A percentile compares a stretch with the other conserved stretches of the same genome.
Conservation (phyloP, 352 stramenopile species). For the Pythium aphanidermatum region DNA sequence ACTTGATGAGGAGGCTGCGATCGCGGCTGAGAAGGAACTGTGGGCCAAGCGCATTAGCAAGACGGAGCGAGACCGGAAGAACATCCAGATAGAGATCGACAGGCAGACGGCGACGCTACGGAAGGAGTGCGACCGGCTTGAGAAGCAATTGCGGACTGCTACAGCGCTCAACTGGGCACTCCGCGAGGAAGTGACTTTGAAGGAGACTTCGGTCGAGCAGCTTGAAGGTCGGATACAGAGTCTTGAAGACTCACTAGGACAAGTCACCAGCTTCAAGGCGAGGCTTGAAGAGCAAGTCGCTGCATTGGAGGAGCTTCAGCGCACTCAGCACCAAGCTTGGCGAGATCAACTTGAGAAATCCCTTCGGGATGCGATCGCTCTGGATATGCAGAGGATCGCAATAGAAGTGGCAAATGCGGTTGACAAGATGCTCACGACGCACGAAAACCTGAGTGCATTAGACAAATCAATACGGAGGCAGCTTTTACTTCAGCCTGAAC, state of each 20-base stretch:
- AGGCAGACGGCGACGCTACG: conserved; percentile 40
- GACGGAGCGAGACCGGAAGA: conserved; percentile 39
- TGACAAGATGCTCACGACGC: background rate
- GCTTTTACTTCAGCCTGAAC: background rate
- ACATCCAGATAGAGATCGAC: conserved; percentile 60
- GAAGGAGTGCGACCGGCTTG: conserved; percentile 29
- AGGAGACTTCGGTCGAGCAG: conserved; percentile 11
- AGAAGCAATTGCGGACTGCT: conserved; percentile 23
- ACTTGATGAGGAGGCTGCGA: conserved; percentile 25
- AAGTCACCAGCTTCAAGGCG: background rate
- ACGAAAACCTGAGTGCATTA: background rate
- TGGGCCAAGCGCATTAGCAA: conserved; percentile 38
- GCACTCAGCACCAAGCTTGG: conserved; percentile 28
- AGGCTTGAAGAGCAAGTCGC: conserved; percentile 30
- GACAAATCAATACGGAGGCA: too few relatives aligned
- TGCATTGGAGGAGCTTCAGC: conserved; percentile 27
- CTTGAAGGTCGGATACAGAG: conserved; percentile 21
- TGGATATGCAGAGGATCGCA: conserved; percentile 27
- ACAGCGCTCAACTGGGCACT: conserved; percentile 8
- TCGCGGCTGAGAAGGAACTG: conserved; percentile 34
- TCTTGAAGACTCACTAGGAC: conserved; percentile 20
- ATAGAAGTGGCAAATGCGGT: conserved; percentile 21
- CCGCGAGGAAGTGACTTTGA: conserved; percentile 24
- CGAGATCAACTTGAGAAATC: conserved; percentile 23
- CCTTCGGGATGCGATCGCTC: conserved; percentile 23